phyloP scores from a whole-genome alignment of 1,139 yeast species.

The Yamadazyma conglobata region DNA sequence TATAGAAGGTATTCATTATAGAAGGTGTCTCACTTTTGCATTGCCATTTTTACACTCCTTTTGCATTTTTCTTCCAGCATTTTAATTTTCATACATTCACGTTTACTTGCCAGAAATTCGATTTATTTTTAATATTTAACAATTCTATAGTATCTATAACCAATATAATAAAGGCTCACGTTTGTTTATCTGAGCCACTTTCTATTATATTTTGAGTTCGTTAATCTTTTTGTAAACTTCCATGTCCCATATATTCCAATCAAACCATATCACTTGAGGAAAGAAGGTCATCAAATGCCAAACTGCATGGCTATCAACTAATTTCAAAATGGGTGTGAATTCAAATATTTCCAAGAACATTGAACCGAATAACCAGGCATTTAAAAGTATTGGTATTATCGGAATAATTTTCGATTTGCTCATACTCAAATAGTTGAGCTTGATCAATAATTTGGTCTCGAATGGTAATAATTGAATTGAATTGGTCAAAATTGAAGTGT shows the following conservation, averaged over 20 bases:
- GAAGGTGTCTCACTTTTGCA: no score
- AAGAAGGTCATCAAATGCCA: conserved; percentile 46
- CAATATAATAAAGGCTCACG: no score
- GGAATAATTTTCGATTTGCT: conserved; percentile 32
- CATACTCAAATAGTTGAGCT: conserved; percentile 27
- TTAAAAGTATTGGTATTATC: conserved; percentile 33
- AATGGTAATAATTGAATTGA: conserved; percentile 39
- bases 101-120: no score
- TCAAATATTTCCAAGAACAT: conserved; percentile 39
- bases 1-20: no score
- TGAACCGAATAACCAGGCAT: conserved; percentile 31
- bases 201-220: conserved; percentile 1
- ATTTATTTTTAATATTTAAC: no score
- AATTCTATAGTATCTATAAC: no score
- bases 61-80: no score
- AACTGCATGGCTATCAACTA: conserved; percentile 42
- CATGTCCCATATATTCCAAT: conserved; percentile 51
- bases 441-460: conserved; percentile 36
- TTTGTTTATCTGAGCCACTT: no score
- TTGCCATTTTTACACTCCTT: no score
- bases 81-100: no score
- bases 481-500: conserved; percentile 28
- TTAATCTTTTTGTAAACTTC: conserved; percentile 28
- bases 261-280: conserved; percentile 45
- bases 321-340: conserved; percentile 30